A percentile compares a stretch with the other conserved stretches of the same genome.
phyloP scores from a whole-genome alignment of 1,284 basidiomycete species.

The Moniliophthora roreri region DNA sequence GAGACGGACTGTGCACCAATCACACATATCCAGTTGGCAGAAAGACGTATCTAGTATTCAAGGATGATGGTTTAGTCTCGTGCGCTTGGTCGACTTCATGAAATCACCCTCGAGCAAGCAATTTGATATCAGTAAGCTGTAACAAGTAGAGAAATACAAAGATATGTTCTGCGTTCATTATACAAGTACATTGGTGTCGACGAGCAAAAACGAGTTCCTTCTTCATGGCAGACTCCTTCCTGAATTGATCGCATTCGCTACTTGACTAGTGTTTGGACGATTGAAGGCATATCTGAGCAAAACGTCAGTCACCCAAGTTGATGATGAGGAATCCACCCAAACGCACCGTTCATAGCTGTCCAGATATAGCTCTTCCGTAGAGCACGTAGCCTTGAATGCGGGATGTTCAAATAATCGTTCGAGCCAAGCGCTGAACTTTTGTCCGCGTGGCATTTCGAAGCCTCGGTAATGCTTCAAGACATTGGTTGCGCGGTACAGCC shows the following conservation, averaged over 20 bases:
- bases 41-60: too few relatives aligned
- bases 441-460: slow-evolving; percentile 52
- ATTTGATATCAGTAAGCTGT: too few relatives aligned
- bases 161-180: too few relatives aligned
- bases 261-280: slow-evolving; percentile 70
- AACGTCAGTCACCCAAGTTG: neutral
- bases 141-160: too few relatives aligned
- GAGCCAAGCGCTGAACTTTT: slow-evolving; percentile 54
- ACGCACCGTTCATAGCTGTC: slow-evolving; percentile 73
- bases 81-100: too few relatives aligned
- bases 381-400: slow-evolving; percentile 68
- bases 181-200: too few relatives aligned
- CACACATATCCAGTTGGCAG: too few relatives aligned
- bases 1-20: too few relatives aligned
- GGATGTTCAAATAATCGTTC: slow-evolving; percentile 59
- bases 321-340: neutral
- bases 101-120: too few relatives aligned
- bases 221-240: slow-evolving; percentile 61
- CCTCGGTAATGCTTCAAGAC: slow-evolving; percentile 72
- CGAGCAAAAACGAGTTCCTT: too few relatives aligned
- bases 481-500: slow-evolving; percentile 65
- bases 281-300: slow-evolving; percentile 65
- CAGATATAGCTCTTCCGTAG: slow-evolving; percentile 69
- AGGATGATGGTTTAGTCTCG: too few relatives aligned
- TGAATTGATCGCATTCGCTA: slow-evolving; percentile 69